phyloP scores from a whole-genome alignment of 73 alveolate genomes.

The Tetrahymena malaccensis region DNA sequence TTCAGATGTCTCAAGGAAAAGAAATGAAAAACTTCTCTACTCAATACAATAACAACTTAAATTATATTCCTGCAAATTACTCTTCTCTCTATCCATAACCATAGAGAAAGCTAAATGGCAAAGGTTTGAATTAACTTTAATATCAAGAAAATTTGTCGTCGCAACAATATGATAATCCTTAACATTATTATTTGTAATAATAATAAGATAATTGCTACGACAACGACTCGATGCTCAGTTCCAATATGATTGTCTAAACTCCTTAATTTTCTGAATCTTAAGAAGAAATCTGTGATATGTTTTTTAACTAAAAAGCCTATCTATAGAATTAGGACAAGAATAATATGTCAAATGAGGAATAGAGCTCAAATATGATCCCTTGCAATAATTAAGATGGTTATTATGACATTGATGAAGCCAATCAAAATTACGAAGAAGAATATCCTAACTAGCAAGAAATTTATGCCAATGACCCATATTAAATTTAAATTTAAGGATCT shows the following conservation, averaged over 20 bases:
- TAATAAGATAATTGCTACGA: not conserved
- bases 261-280: not conserved
- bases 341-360: not conserved
- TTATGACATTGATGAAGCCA: not conserved
- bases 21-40: not conserved
- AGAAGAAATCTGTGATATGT: not conserved
- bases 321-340: not conserved
- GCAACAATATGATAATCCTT: not conserved
- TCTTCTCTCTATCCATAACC: not conserved
- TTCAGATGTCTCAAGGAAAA: not conserved
- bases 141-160: not conserved
- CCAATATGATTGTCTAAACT: not conserved
- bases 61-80: not conserved
- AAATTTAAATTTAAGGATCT: not conserved
- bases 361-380: not conserved
- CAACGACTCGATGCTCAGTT: not conserved
- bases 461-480: not conserved
- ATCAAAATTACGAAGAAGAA: not conserved
- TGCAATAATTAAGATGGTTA: not conserved
- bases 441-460: not conserved
- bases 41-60: not conserved
- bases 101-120: not conserved
- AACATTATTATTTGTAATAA: not conserved
- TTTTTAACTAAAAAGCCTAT: not conserved
- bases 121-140: not conserved